Base-by-base conservation (phyloP, 371 early-diverging fungal species). In the Rhizopus sp. region DNA sequence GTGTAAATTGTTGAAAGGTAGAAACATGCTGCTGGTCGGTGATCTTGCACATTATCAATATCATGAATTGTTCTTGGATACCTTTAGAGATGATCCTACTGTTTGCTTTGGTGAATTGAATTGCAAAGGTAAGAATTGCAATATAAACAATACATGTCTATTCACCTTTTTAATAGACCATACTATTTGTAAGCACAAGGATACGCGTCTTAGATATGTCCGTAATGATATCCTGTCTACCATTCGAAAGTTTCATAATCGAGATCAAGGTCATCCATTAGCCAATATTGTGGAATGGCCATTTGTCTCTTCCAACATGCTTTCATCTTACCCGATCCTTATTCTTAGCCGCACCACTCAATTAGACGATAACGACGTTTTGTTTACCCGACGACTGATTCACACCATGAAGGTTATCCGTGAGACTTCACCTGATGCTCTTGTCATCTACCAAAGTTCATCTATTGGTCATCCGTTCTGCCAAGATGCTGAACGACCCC, bases 181-280 rank as follows among this genome's bases (percentile, higher is more conserved):
- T 40, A 79, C 75, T 0, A 41, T 79, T 6, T 79, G 80, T 50
- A 59, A 63, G 12, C 60, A 64, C 0, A 61, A 62, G 23, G 60
- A 71, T 3, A 57, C 62, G 5, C 53, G 63, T n/a, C 62, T 81
- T 51, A 78, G 75, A 5, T 86, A 72, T 49, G 59, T 78, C 0
- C 71, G 86, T 16, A 86, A 86, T 57, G 86, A 86, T 50, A 13
- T 81, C 12, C 53, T 84, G 34, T 81, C 84, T 0, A 70, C 69
- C 0, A 68, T 64, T 9, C 69, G 70, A 42, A 67, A 63, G 2
- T 55, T 73, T 15, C 63, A 67, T 8, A 73, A 71, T 4, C 51
- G 58, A 29, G 63, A 68, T 17, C 73, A 76, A 23, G 66, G 66
- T 4, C 76, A 68, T 30, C 74, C 81, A 3, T 33, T 58, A 0